phyloP scores from a whole-genome alignment of 306 rosid genomes.

The Albizia julibrissin region DNA sequence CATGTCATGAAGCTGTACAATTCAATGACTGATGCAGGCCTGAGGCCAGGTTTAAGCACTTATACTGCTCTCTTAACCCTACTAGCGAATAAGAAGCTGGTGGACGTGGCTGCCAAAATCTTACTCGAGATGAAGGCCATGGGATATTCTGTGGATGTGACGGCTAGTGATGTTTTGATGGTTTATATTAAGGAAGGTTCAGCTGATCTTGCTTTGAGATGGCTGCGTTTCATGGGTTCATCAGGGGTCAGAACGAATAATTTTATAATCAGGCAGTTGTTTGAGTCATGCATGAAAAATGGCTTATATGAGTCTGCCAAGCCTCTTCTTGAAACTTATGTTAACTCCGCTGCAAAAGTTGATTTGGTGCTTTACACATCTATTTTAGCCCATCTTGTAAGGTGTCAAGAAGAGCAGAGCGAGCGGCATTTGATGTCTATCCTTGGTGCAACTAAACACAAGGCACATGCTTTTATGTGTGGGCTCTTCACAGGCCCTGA shows the following conservation, averaged over 20 bases:
- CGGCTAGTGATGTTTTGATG: slow-evolving; percentile 91
- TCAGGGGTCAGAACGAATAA: slow-evolving; percentile 88
- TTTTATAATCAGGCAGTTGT: slow-evolving; percentile 86
- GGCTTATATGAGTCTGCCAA: slow-evolving; percentile 81
- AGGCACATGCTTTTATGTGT: slow-evolving; percentile 87
- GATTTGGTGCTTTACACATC: slow-evolving; percentile 94
- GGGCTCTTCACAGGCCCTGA: slow-evolving; percentile 90
- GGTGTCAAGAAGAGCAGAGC: slow-evolving; percentile 84
- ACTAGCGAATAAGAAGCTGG: slow-evolving; percentile 83
- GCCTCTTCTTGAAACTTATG: slow-evolving; percentile 88
- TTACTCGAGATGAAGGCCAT: slow-evolving; percentile 92
- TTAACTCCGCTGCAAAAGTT: slow-evolving; percentile 84
- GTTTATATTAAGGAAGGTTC: slow-evolving; percentile 95
- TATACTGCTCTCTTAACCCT: slow-evolving; percentile 76
- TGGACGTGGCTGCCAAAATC: slow-evolving; percentile 75
- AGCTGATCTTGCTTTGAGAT: slow-evolving; percentile 83
- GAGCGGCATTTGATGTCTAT: slow-evolving; percentile 95
- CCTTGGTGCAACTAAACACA: slow-evolving; percentile 78
- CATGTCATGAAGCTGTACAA: slow-evolving; percentile 86
- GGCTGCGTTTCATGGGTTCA: slow-evolving; percentile 95
- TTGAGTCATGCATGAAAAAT: slow-evolving; percentile 92
- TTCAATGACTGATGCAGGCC: slow-evolving; percentile 90
- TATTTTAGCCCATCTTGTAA: slow-evolving; percentile 85
- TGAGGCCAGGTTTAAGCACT: slow-evolving; percentile 84
- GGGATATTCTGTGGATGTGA: slow-evolving; percentile 93